Evolutionary conservation across 805 yeast species (phyloP).

Genomic region (Ogataea paradorogensis): DNA sequence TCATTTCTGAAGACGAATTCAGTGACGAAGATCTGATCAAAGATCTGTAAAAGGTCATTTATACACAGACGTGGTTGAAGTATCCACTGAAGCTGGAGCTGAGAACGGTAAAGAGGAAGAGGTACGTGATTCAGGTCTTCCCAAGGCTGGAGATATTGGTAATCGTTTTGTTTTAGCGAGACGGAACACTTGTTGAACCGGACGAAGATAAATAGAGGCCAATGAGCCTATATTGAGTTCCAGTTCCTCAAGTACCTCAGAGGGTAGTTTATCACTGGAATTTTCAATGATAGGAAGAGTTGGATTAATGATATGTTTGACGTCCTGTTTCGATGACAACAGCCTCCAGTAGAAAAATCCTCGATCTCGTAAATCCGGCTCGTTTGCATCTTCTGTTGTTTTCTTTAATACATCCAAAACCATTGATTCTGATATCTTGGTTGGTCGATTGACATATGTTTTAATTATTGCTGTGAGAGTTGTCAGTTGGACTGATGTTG

Average conservation of each 20-base stretch:
- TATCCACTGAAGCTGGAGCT: constrained; percentile 1
- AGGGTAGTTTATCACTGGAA: constrained; percentile 69
- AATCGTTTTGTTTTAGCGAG: constrained; percentile 51
- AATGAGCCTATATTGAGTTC: constrained; percentile 79
- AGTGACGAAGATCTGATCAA: constrained; percentile 22
- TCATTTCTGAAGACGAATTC: constrained; percentile 21
- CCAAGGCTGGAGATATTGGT: constrained; percentile 48
- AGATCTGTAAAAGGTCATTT: constrained; percentile 2
- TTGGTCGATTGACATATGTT: constrained; percentile 48
- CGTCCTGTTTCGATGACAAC: constrained; percentile 47
- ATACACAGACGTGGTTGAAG: constrained; percentile 7
- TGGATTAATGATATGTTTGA: constrained; percentile 54
- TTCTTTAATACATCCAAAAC: constrained; percentile 58
- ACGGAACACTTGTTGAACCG: constrained; percentile 78
- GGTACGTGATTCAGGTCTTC: constrained; percentile 8
- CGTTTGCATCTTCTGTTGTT: constrained; percentile 71
- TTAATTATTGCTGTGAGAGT: constrained; percentile 73
- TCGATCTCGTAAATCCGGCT: constrained; percentile 85
- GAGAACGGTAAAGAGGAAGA: constrained; percentile 9
- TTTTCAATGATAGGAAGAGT: constrained; percentile 60
- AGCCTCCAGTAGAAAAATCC: constrained; percentile 86
- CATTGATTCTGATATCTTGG: constrained; percentile 45
- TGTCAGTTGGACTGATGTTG: constrained; percentile 70
- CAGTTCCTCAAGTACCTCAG: constrained; percentile 69
- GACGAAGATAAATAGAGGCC: constrained; percentile 81